phyloP scores from a whole-genome alignment of 495 filamentous ascomycete species.

The Penicillium samsonianum region DNA sequence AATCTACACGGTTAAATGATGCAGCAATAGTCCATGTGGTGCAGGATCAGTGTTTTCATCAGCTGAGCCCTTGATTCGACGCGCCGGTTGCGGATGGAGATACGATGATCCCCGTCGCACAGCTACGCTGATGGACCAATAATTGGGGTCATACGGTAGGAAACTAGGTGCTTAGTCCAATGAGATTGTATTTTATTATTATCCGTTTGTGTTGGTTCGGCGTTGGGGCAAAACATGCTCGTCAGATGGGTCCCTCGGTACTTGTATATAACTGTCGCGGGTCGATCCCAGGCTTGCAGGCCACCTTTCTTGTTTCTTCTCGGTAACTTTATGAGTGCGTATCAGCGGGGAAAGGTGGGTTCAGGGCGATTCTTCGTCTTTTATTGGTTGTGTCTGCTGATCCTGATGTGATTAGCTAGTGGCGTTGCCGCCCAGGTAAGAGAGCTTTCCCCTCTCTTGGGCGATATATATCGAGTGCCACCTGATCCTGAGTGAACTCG shows the following conservation, averaged over 20 bases:
- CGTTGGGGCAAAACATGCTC: neutral
- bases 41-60: slow-evolving; percentile 13
- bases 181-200: neutral
- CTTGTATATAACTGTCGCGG: neutral
- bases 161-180: neutral
- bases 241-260: neutral
- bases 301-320: neutral
- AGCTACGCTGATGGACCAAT: slow-evolving; percentile 5
- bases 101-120: slow-evolving; percentile 2
- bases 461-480: neutral
- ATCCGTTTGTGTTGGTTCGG: neutral
- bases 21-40: neutral
- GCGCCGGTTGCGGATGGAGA: slow-evolving; percentile 9
- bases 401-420: slow-evolving; percentile 3
- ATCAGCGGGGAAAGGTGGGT: neutral
- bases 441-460: slow-evolving; percentile 12
- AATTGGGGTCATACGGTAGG: neutral
- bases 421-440: neutral
- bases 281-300: neutral
- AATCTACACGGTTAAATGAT: neutral
- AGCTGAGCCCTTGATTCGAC: slow-evolving; percentile 20
- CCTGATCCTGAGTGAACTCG: neutral
- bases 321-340: neutral
- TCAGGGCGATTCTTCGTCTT: neutral
- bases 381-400: slow-evolving; percentile 11